Percentiles rank a stretch among this genome's conserved stretches.
Evolutionary conservation across 768 basidiomycete genomes (phyloP).

Genomic region (Mycena olivaceomarginata): DNA sequence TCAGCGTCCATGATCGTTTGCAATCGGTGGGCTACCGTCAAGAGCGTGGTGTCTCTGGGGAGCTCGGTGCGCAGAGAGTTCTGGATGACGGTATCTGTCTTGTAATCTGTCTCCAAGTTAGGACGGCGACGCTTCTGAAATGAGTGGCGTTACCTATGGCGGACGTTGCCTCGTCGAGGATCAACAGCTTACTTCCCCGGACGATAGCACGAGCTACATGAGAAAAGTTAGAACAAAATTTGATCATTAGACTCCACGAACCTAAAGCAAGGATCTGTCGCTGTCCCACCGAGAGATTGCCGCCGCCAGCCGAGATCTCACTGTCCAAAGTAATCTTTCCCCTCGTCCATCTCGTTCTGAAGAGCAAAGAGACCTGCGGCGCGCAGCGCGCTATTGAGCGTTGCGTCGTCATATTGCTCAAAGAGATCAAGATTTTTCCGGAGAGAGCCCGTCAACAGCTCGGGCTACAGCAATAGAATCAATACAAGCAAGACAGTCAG

Average conservation of each 20-base stretch:
- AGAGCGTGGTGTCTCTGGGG: conserved; percentile 57
- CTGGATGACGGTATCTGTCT: conserved; percentile 67
- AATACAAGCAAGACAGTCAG: neutral
- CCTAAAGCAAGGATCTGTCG: conserved; percentile 69
- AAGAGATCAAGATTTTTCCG: conserved; percentile 70
- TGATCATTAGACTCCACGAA: conserved; percentile 28
- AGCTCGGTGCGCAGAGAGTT: conserved; percentile 60
- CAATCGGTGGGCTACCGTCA: conserved; percentile 53
- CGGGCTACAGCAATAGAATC: conserved; percentile 44
- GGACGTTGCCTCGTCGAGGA: conserved; percentile 42
- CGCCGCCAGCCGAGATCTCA: conserved; percentile 52
- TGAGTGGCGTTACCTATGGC: conserved; percentile 23
- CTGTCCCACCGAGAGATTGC: conserved; percentile 65
- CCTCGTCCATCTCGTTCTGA: conserved; percentile 58
- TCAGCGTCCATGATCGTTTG: conserved; percentile 58
- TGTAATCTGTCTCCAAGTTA: conserved; percentile 44
- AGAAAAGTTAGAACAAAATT: neutral
- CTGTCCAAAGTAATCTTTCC: conserved; percentile 54
- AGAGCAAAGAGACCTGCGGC: conserved; percentile 58
- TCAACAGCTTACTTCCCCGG: conserved; percentile 47
- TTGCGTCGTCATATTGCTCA: conserved; percentile 65
- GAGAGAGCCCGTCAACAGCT: conserved; percentile 64
- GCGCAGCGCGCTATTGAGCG: conserved; percentile 59
- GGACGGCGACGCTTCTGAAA: neutral
- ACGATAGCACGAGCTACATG: conserved; percentile 43